phyloP scores from a whole-genome alignment of 2,329 filamentous ascomycete genomes.

The Magnaporthiopsis poae region DNA sequence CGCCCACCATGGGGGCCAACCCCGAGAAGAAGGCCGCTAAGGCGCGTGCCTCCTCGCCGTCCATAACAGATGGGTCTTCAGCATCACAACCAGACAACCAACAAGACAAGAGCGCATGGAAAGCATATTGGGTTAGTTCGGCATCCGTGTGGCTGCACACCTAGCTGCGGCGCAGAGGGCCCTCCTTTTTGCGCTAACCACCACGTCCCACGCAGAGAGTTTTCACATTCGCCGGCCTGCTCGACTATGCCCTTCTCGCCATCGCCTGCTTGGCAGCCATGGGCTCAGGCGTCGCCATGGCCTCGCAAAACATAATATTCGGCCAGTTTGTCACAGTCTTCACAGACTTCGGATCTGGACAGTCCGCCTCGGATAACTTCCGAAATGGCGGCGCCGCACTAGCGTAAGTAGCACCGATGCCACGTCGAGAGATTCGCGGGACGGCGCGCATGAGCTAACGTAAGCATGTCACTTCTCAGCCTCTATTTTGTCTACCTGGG shows the following conservation, averaged over 20 bases:
- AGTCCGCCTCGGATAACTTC: slow-evolving; percentile 23
- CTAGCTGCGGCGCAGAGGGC: no score
- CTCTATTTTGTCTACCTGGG: slow-evolving; percentile 48
- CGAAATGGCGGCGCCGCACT: slow-evolving; percentile 19
- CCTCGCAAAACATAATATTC: slow-evolving; percentile 42
- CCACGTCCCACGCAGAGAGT: neutral
- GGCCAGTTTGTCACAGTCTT: slow-evolving; percentile 38
- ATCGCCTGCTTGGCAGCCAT: slow-evolving; percentile 23
- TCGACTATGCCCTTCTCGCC: slow-evolving; percentile 12
- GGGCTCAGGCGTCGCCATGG: slow-evolving; percentile 33
- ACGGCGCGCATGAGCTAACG: neutral
- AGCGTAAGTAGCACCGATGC: slow-evolving; percentile 8
- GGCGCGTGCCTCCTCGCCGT: neutral
- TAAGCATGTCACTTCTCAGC: slow-evolving; percentile 19
- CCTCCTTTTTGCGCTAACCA: neutral
- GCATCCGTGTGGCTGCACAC: no score
- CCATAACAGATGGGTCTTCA: neutral
- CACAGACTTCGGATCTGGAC: slow-evolving; percentile 29
- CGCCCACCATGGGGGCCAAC: neutral
- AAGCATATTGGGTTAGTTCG: neutral
- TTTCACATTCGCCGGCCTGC: neutral
- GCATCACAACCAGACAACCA: neutral
- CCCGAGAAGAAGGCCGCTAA: neutral
- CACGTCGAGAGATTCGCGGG: neutral
- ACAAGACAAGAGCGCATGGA: neutral